Evolutionary conservation across 108 stramenopile species (phyloP).

Genomic region (Cyclotella atomus): DNA sequence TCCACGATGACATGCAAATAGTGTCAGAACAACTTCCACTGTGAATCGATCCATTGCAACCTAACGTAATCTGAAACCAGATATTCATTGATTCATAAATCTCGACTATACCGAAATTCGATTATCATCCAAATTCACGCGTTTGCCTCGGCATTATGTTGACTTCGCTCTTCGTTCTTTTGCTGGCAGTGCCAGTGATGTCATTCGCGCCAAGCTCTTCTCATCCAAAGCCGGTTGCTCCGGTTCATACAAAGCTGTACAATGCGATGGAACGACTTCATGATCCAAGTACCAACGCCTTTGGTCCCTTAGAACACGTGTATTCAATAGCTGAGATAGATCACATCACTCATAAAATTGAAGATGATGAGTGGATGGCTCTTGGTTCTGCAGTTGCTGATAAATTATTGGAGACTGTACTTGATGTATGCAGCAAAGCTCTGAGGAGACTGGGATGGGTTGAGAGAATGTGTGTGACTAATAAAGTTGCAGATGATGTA

Average conservation of each 20-base stretch:
- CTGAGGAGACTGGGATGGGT: constrained; percentile 30
- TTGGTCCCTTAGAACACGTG: constrained; percentile 31
- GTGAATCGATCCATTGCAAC: too few species aligned
- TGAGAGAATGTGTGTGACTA: constrained; percentile 28
- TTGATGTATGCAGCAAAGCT: constrained; percentile 36
- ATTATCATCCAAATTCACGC: too few species aligned
- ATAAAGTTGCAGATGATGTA: constrained; percentile 41
- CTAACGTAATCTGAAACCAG: too few species aligned
- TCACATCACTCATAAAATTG: constrained; percentile 27
- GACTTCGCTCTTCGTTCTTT: neutral
- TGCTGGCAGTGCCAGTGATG: neutral
- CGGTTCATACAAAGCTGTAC: neutral
- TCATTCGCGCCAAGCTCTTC: constrained; percentile 2
- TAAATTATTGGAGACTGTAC: constrained; percentile 28
- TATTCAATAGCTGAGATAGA: constrained; percentile 35
- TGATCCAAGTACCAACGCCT: constrained; percentile 30
- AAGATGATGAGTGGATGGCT: constrained; percentile 42
- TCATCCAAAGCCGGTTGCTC: neutral
- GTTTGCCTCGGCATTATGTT: neutral
- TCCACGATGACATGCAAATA: too few species aligned
- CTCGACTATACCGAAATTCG: too few species aligned
- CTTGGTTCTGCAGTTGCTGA: constrained; percentile 40
- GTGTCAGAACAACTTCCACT: too few species aligned
- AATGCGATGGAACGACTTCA: constrained; percentile 48
- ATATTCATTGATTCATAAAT: too few species aligned